Evolutionary conservation across 495 filamentous ascomycete genomes (phyloP), one percentile per base, ranked within the genome.

Genomic region (Trichocladium uniseriatum): DNA sequence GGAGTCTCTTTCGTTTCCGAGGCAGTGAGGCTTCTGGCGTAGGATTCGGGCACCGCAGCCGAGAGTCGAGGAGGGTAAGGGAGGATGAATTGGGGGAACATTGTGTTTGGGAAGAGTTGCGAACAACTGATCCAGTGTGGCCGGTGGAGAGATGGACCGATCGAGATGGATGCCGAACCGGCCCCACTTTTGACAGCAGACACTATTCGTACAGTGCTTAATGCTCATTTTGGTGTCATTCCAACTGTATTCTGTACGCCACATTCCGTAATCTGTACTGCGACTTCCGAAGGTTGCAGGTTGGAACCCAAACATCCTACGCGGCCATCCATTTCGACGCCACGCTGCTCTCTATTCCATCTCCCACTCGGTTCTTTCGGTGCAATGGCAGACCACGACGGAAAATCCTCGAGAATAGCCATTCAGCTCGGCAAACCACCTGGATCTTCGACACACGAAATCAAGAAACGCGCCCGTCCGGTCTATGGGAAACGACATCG

Each of bases 401-500:
- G 39, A 7, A 54, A 56, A 16, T 48, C 60, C 18, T 55, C 59
- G n/a, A 59, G 66, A 8, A 60, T 71, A 52, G 58, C 67, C 20
- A 68, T 71, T 47, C 63, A 65, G 34, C 57, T 73, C 32, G 67
- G 62, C 10, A 45, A 51, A 8, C 2, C 42, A 1, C 36, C 39
- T 28, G 35, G 58, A 9, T 58, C 63, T 0, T 55, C 58, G 6
- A 3, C 24, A 10, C 43, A 28, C 7, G 22, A 10, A 18, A 54
- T 58, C 18, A 71, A 65, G 37, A 57, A 55, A 21, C 66, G 52
- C 43, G 22, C 64, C 10, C 61, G 62, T 16, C 68, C 64, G 1
- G 49, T 56, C 5, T 55, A 70, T 32, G 58, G 59, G 19, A 70
- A 68, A 45, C 67, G 67, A 35, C 67, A 70, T 19, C 55, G 69